phyloP scores from a whole-genome alignment of 352 stramenopile species.

The Globisporangium nagaii region DNA sequence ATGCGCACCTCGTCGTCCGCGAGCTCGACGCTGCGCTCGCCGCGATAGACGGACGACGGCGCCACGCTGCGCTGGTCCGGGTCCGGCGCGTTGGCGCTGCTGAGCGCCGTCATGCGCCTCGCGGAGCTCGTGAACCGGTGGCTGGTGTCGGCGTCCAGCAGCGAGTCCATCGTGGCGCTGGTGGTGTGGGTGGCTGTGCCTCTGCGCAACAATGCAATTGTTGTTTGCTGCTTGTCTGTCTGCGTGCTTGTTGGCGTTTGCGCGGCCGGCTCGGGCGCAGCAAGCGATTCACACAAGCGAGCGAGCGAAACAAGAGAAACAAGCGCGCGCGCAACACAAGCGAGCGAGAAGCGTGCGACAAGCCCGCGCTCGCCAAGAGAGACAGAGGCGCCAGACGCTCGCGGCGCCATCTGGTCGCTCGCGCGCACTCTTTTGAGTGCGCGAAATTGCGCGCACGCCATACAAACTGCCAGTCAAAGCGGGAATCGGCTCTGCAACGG shows the following conservation, averaged over 20 bases:
- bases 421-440: too few relatives aligned
- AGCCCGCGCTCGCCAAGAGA: too few relatives aligned
- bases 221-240: neutral
- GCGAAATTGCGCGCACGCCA: too few relatives aligned
- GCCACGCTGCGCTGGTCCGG: neutral
- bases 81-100: neutral
- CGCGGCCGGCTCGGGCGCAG: neutral
- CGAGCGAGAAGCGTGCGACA: too few relatives aligned
- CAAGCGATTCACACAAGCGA: too few relatives aligned
- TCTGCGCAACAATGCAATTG: too few relatives aligned
- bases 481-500: too few relatives aligned
- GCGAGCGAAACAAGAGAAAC: too few relatives aligned
- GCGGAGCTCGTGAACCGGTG: slow-evolving; percentile 1
- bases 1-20: slow-evolving; percentile 49
- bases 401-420: too few relatives aligned
- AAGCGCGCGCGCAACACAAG: too few relatives aligned
- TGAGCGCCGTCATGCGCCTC: neutral
- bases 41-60: slow-evolving; percentile 1
- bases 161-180: slow-evolving; percentile 5
- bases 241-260: neutral
- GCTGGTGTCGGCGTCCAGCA: slow-evolving; percentile 2
- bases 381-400: too few relatives aligned
- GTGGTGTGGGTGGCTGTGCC: neutral
- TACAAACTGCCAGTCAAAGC: too few relatives aligned
- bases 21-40: slow-evolving; percentile 16